Evolutionary conservation across 768 basidiomycete species (phyloP).

Genomic region (Cystoderma amianthinum): DNA sequence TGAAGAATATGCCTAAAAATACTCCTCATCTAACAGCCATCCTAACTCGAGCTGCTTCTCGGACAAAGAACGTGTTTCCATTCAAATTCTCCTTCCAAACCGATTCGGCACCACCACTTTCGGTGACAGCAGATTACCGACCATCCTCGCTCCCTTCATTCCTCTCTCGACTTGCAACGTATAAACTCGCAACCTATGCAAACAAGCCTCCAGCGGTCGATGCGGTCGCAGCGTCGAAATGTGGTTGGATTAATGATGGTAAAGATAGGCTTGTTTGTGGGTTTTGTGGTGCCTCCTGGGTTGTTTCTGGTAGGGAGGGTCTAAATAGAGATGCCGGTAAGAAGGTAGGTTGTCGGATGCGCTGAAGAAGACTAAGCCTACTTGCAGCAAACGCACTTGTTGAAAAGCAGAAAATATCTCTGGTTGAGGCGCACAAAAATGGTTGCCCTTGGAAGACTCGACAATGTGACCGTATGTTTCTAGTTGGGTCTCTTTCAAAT

Average conservation of each 20-base stretch:
- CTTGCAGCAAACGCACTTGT: conserved; percentile 56
- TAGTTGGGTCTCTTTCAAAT: background rate
- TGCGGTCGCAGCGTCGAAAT: conserved; percentile 74
- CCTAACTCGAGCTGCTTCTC: conserved; percentile 55
- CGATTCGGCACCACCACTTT: conserved; percentile 19
- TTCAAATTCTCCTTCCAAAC: conserved; percentile 30
- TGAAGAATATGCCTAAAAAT: conserved; percentile 31
- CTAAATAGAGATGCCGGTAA: conserved; percentile 73
- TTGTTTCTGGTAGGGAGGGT: conserved; percentile 62
- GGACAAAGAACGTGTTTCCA: conserved; percentile 42
- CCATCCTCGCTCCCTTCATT: conserved; percentile 75
- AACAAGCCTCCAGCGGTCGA: conserved; percentile 72
- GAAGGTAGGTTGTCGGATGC: conserved; percentile 23
- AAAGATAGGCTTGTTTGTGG: conserved; percentile 75
- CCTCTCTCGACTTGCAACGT: conserved; percentile 67
- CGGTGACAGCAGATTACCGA: conserved; percentile 55
- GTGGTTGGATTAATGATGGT: conserved; percentile 81
- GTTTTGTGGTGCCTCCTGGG: conserved; percentile 68
- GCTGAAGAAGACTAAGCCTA: conserved; percentile 7
- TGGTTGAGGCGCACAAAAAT: conserved; percentile 70
- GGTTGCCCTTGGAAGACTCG: conserved; percentile 81
- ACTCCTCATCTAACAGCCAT: conserved; percentile 71
- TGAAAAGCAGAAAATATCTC: conserved; percentile 61
- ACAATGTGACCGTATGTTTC: conserved; percentile 67
- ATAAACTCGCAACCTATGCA: conserved; percentile 72